Conservation (phyloP, 371 early-diverging fungal species). For the Rhizopus delemar region DNA sequence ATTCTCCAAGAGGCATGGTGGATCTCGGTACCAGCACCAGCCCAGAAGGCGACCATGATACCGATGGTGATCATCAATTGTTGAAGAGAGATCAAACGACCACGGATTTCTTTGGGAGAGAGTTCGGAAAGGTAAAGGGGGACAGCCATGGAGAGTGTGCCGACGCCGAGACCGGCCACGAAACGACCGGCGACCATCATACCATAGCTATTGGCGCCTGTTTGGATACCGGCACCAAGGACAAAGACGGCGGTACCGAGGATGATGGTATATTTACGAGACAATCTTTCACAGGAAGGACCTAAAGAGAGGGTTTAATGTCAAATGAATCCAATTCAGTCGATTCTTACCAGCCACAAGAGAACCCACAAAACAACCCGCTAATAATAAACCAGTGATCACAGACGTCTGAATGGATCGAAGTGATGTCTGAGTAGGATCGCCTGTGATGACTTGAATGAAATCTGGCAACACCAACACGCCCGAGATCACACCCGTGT, state of each 20-base stretch:
- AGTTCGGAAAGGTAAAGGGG: slow-evolving; percentile 61
- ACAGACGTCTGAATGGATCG: slow-evolving; percentile 47
- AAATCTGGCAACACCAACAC: slow-evolving; percentile 52
- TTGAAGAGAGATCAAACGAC: slow-evolving; percentile 51
- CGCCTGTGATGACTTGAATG: slow-evolving; percentile 40
- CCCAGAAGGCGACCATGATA: slow-evolving; percentile 56
- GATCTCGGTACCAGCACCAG: slow-evolving; percentile 34
- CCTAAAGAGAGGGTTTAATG: slow-evolving; percentile 12
- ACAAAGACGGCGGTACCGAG: slow-evolving; percentile 36
- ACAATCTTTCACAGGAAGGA: slow-evolving; percentile 39
- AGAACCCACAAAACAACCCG: slow-evolving; percentile 56
- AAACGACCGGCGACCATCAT: slow-evolving; percentile 70
- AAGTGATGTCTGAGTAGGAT: slow-evolving; percentile 11
- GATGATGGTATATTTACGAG: slow-evolving; percentile 47
- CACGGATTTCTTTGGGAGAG: slow-evolving; percentile 60
- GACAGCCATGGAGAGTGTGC: slow-evolving; percentile 68
- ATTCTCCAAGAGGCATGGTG: slow-evolving; percentile 47
- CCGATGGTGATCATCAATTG: slow-evolving; percentile 52
- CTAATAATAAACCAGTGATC: slow-evolving; percentile 46
- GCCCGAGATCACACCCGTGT: slow-evolving; percentile 56
- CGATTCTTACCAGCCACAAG: slow-evolving; percentile 40
- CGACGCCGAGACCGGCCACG: slow-evolving; percentile 78
- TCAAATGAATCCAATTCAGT: too few relatives aligned
- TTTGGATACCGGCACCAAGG: slow-evolving; percentile 56
- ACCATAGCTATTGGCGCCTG: slow-evolving; percentile 49